phyloP scores from a whole-genome alignment of 1,284 basidiomycete species.

The Phlebopus sp. region DNA sequence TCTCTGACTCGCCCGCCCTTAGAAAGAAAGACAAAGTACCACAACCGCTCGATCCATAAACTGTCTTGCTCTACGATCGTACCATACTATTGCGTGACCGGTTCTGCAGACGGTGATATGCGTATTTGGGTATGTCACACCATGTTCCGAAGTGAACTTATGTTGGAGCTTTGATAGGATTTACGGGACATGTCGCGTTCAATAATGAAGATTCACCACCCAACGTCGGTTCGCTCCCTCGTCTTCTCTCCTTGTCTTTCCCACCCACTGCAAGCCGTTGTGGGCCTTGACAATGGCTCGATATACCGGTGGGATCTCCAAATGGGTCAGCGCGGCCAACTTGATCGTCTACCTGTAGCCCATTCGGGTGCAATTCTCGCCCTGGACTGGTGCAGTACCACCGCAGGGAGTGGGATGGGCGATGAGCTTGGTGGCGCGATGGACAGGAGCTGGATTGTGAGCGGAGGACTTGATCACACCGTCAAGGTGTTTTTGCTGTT shows the following conservation, averaged over 20 bases:
- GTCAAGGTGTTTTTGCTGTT: conserved; percentile 57
- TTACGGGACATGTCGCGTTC: conserved; percentile 68
- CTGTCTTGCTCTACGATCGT: conserved; percentile 61
- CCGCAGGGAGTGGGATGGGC: conserved; percentile 14
- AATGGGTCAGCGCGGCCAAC: conserved; percentile 65
- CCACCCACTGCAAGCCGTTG: conserved; percentile 67
- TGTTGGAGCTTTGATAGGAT: conserved; percentile 49
- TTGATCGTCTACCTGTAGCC: conserved; percentile 76
- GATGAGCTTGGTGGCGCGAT: conserved; percentile 21
- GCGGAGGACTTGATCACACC: conserved; percentile 76
- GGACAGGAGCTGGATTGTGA: conserved; percentile 72
- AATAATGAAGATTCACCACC: conserved; percentile 71
- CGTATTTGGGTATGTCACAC: conserved; percentile 76
- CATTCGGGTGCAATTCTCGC: conserved; percentile 76
- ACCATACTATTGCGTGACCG: conserved; percentile 74
- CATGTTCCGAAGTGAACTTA: background rate
- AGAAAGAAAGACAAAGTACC: conserved; percentile 75
- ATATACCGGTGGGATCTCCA: conserved; percentile 76
- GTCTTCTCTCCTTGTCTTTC: conserved; percentile 67
- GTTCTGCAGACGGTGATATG: conserved; percentile 79
- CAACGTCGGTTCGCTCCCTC: conserved; percentile 68
- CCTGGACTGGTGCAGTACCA: conserved; percentile 68
- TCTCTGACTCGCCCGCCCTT: conserved; percentile 13
- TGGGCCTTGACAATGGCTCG: conserved; percentile 79
- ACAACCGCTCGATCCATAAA: conserved; percentile 74